Evolutionary conservation across 768 basidiomycete genomes (phyloP), one percentile per base, ranked within the genome.

Genomic region (Leccinum subtestaceum): DNA sequence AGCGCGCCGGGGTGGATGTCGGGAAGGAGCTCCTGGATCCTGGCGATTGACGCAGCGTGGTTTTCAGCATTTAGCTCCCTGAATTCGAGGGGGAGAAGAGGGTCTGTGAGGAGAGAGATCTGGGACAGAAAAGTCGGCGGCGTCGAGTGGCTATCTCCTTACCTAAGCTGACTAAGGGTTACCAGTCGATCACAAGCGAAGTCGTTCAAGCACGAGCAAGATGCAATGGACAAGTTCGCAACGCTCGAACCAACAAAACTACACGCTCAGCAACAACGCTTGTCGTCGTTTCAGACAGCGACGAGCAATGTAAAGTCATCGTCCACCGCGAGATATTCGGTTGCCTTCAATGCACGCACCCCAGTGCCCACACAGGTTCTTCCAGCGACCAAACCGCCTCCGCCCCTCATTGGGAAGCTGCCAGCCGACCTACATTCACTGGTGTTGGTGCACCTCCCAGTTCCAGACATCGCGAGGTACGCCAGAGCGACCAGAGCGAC

Each of bases 391-490:
- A 65, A 57, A 64, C 73, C 65, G 60, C 73, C 73, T 32, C 60
- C 63, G 25, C 72, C 65, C 23, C 78, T 80, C 62, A 83, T 96
- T 53, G 96, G 96, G 10, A 83, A 82, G 27, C 83, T 97, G 12
- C 94, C 96, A 5, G 78, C 82, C 19, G 86, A 88, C 60, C 75
- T 96, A 5, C 89, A 95, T 68, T 75, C 91, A 25, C 76, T 88
- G 48, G 80, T 98, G 60, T 78, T 97, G 61, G 75, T 81, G 3
- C 81, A 84, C 69, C 78, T 95, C 25, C 86, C 94, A 7, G 73
- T 98, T 17, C 85, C 89, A 17, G 94, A 96, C 71, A 71, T 97
- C 21, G 86, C 91, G 2, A 79, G 84, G 0, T 92, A 95, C 65
- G 84, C 88, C 5, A 80, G 84, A 49, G 80, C 78, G 43, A 90